Conservation (phyloP, 768 basidiomycete genomes). For the Hericium erinaceus region DNA sequence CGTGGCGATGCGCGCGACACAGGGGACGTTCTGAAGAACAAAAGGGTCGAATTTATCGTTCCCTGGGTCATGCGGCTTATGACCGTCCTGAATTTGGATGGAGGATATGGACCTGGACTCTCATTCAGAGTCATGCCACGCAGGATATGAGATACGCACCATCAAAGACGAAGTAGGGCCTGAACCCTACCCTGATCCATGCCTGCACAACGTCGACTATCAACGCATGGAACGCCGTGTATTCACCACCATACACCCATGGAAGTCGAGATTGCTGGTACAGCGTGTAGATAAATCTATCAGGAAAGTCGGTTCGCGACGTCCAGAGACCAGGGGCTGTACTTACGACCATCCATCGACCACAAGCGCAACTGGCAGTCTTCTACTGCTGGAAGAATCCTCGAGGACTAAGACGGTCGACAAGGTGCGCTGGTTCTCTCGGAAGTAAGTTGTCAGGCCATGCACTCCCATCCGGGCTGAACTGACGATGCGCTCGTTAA, state of each 20-base stretch:
- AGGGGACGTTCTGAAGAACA: conserved; percentile 77
- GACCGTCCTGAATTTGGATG: conserved; percentile 64
- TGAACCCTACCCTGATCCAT: conserved; percentile 61
- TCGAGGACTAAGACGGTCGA: conserved; percentile 28
- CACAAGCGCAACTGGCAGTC: conserved; percentile 39
- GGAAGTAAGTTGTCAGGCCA: conserved; percentile 43
- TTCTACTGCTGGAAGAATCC: not conserved
- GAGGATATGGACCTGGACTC: conserved; percentile 52
- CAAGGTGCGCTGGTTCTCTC: conserved; percentile 33
- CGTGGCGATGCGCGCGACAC: conserved; percentile 52
- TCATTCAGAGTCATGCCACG: not conserved
- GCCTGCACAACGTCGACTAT: conserved; percentile 45
- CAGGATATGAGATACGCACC: conserved; percentile 34
- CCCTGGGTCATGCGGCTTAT: conserved; percentile 49
- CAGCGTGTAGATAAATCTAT: conserved; percentile 69
- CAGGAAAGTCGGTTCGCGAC: conserved; percentile 1
- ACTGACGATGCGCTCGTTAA: too few species aligned
- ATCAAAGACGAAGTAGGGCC: conserved; percentile 73
- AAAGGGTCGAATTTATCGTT: conserved; percentile 48
- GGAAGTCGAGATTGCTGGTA: conserved; percentile 51
- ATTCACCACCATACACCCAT: conserved; percentile 87
- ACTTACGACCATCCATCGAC: conserved; percentile 88
- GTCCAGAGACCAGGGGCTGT: conserved; percentile 4
- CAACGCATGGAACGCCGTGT: conserved; percentile 41
- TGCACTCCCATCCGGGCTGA: conserved; percentile 1